phyloP scores from a whole-genome alignment of 441 rosid genomes.

The Gossypium schwendimanii region DNA sequence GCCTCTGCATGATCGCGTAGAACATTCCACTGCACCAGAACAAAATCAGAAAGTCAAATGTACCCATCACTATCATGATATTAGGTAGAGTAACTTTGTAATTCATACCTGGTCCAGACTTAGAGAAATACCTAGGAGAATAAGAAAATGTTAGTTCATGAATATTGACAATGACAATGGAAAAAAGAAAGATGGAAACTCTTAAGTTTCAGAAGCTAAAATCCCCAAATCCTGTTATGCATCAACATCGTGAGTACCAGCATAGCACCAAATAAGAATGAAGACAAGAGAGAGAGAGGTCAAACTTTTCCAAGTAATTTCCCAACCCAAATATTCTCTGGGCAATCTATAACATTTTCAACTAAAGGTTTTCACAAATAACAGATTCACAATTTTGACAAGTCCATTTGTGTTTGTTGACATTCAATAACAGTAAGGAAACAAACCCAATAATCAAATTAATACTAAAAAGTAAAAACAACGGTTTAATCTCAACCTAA shows the following conservation, averaged over 20 bases:
- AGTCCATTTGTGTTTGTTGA: not conserved
- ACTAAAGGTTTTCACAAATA: not conserved
- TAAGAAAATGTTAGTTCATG: slow-evolving; percentile 7
- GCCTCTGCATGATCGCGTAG: slow-evolving; percentile 56
- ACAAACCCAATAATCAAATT: not conserved
- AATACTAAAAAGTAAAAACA: not conserved
- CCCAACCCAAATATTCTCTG: not conserved
- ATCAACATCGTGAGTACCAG: not conserved
- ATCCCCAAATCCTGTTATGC: not conserved
- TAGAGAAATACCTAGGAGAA: slow-evolving; percentile 50
- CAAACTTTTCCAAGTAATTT: not conserved
- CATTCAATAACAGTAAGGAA: not conserved
- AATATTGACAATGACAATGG: not conserved
- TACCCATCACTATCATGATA: not conserved
- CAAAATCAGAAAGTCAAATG: not conserved
- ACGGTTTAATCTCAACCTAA: not conserved
- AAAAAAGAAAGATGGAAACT: not conserved
- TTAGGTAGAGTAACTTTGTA: not conserved
- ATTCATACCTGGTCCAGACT: slow-evolving; percentile 62
- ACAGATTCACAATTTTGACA: not conserved
- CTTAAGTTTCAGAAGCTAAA: not conserved
- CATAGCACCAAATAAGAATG: no score
- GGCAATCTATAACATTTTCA: not conserved
- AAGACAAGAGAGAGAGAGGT: not conserved
- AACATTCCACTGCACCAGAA: slow-evolving; percentile 57